Conservation (phyloP, 768 basidiomycete species). For the Xerocomellus amylosporus region DNA sequence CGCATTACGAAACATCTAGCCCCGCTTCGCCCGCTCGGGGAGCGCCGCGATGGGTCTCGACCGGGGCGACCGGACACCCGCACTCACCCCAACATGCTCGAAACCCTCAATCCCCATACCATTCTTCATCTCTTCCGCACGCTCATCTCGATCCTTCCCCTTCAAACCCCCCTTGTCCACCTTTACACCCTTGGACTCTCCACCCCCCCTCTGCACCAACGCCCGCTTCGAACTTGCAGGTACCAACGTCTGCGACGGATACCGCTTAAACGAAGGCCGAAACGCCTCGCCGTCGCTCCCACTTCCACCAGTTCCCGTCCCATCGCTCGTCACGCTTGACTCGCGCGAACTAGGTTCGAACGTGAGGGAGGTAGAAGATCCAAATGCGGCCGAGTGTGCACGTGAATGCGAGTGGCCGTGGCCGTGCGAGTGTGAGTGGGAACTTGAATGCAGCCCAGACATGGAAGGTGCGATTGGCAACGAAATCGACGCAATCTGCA, state of each 20-base stretch:
- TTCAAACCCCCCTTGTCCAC: background rate
- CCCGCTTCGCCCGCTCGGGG: constrained; percentile 30
- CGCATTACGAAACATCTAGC: constrained; percentile 2
- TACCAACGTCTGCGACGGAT: constrained; percentile 71
- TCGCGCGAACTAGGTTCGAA: constrained; percentile 27
- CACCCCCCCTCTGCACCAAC: constrained; percentile 35
- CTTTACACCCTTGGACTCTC: constrained; percentile 15
- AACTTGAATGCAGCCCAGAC: constrained; percentile 9
- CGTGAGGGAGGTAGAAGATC: constrained; percentile 12
- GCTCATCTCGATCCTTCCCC: background rate
- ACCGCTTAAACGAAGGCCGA: constrained; percentile 68
- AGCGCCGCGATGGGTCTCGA: constrained; percentile 29
- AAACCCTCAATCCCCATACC: background rate
- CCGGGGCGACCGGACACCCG: constrained; percentile 21
- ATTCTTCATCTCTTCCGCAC: background rate
- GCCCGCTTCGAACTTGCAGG: constrained; percentile 56
- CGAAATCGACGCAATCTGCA: constrained; percentile 32
- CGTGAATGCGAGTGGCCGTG: constrained; percentile 3
- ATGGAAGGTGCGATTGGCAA: constrained; percentile 32
- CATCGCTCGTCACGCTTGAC: constrained; percentile 33
- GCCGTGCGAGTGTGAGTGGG: background rate
- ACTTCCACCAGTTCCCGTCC: constrained; percentile 31
- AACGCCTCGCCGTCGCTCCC: constrained; percentile 32
- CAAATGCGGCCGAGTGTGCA: constrained; percentile 3
- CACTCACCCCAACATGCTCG: constrained; percentile 2